phyloP scores from a whole-genome alignment of 2,329 filamentous ascomycete genomes.

The Penicillium italicum region DNA sequence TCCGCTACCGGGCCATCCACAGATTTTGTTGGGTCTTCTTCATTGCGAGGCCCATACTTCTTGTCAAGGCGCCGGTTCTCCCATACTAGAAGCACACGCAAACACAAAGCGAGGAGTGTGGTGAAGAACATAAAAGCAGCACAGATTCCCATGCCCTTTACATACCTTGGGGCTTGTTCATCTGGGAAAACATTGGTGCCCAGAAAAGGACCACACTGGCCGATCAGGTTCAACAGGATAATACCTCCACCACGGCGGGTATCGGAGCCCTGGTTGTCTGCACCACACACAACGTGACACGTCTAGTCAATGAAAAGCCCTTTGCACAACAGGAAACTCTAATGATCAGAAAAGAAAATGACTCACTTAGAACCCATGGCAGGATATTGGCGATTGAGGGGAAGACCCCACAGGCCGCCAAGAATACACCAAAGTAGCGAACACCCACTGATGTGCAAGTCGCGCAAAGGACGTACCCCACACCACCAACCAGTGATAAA shows the following conservation, averaged over 20 bases:
- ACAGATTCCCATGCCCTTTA: slow-evolving; percentile 59
- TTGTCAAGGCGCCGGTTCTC: slow-evolving; percentile 60
- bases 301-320: neutral
- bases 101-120: slow-evolving; percentile 50
- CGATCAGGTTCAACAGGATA: slow-evolving; percentile 64
- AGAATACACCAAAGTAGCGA: slow-evolving; percentile 52
- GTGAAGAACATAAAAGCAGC: slow-evolving; percentile 61
- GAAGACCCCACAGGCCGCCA: slow-evolving; percentile 61
- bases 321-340: neutral
- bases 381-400: slow-evolving; percentile 67
- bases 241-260: slow-evolving; percentile 64
- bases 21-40: slow-evolving; percentile 15
- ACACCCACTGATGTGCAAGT: slow-evolving; percentile 50
- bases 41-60: slow-evolving; percentile 39
- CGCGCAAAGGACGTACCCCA: slow-evolving; percentile 65
- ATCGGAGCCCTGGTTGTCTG: slow-evolving; percentile 66
- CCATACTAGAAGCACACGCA: slow-evolving; percentile 54
- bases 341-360: neutral
- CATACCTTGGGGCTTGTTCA: slow-evolving; percentile 45
- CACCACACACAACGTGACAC: neutral
- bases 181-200: slow-evolving; percentile 62
- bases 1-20: slow-evolving; percentile 26
- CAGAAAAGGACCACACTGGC: slow-evolving; percentile 61
- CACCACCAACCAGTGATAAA: slow-evolving; percentile 55
- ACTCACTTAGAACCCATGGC: slow-evolving; percentile 59